Evolutionary conservation across 305 asterid species (phyloP).

Genomic region (Lippia alba): DNA sequence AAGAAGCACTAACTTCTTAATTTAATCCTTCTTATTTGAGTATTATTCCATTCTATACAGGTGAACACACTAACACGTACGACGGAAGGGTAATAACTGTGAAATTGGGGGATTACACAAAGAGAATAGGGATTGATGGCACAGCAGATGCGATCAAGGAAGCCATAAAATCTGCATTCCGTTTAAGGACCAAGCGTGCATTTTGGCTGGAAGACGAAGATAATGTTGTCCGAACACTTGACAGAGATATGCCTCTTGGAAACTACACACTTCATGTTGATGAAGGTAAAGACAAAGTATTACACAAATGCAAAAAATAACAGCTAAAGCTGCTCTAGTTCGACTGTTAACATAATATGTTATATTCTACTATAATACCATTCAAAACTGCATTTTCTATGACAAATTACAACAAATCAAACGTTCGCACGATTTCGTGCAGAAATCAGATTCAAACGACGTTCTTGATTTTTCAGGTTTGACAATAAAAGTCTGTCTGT

Average conservation of each 20-base stretch:
- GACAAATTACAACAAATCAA: too few relatives aligned
- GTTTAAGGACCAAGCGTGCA: constrained; percentile 83
- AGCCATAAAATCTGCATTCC: constrained; percentile 78
- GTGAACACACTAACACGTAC: constrained; percentile 63
- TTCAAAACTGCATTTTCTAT: too few relatives aligned
- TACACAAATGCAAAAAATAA: not conserved
- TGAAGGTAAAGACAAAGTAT: constrained; percentile 60
- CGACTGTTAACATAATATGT: too few relatives aligned
- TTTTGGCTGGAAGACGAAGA: constrained; percentile 97
- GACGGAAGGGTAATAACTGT: constrained; percentile 85
- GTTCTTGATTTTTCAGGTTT: constrained; percentile 51
- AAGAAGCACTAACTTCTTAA: too few relatives aligned
- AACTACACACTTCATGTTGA: constrained; percentile 87
- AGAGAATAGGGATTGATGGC: constrained; percentile 88
- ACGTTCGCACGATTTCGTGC: too few relatives aligned
- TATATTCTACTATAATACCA: too few relatives aligned
- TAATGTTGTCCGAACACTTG: constrained; percentile 71
- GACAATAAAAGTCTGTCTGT: constrained; percentile 67
- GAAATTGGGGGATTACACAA: constrained; percentile 74
- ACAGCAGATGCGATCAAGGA: constrained; percentile 78
- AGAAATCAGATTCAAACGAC: not conserved
- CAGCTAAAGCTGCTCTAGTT: too few relatives aligned
- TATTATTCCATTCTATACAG: constrained; percentile 39
- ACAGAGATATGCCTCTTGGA: constrained; percentile 91
- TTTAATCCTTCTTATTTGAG: too few relatives aligned